Evolutionary conservation across 805 yeast species (phyloP).

Genomic region (Torulaspora franciscae): DNA sequence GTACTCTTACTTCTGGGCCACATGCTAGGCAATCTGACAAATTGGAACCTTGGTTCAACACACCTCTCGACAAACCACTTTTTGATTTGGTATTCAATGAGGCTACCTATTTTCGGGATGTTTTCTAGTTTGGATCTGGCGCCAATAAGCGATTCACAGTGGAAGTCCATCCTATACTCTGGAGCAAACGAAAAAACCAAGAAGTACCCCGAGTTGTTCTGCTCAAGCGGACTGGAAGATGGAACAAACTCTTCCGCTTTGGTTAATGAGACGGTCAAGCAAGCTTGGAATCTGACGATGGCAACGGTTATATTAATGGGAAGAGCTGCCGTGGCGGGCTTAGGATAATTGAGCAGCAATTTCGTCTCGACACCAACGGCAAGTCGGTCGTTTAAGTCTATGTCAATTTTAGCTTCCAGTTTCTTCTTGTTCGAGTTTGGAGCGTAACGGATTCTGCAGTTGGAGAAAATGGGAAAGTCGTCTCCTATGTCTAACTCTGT

Average conservation of each 20-base stretch:
- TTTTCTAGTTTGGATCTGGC: conserved; percentile 88
- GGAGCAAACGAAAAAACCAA: conserved; percentile 87
- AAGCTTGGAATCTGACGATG: conserved; percentile 85
- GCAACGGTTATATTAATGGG: conserved; percentile 85
- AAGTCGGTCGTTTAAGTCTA: conserved; percentile 79
- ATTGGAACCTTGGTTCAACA: conserved; percentile 89
- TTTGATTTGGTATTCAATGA: conserved; percentile 75
- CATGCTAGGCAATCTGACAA: conserved; percentile 74
- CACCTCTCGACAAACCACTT: conserved; percentile 91
- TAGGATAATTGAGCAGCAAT: conserved; percentile 73
- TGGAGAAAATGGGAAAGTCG: conserved; percentile 91
- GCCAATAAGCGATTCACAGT: conserved; percentile 84
- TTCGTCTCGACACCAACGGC: conserved; percentile 83
- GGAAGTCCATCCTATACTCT: conserved; percentile 83
- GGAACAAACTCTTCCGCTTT: conserved; percentile 33
- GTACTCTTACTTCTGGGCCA: conserved; percentile 73
- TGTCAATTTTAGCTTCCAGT: conserved; percentile 84
- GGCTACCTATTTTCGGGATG: conserved; percentile 82
- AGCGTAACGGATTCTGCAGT: conserved; percentile 72
- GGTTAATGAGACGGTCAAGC: conserved; percentile 70
- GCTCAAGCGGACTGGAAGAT: conserved; percentile 14
- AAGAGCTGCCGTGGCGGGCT: conserved; percentile 75
- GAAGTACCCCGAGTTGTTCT: conserved; percentile 51
- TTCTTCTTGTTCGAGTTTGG: conserved; percentile 45
- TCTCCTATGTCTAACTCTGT: conserved; percentile 89